A percentile compares a stretch with the other conserved stretches of the same genome.
Evolutionary conservation across 2,329 filamentous ascomycete genomes (phyloP).

Genomic region (Phialemoniopsis sp.): DNA sequence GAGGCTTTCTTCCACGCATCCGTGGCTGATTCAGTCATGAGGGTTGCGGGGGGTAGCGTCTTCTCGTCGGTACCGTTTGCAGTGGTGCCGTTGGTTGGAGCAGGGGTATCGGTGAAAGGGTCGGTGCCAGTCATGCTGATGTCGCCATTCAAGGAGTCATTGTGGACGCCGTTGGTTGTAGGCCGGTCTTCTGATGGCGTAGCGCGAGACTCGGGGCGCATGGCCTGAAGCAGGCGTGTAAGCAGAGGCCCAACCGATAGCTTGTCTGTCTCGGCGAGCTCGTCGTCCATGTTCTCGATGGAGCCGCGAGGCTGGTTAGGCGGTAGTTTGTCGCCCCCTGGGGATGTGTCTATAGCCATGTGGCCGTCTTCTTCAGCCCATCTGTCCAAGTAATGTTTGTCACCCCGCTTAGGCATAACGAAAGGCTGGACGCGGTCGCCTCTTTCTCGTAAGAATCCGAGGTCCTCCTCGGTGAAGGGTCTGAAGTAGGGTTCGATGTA

Average conservation of each 20-base stretch:
- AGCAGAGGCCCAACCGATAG: slow-evolving; percentile 86
- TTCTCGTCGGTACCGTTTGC: slow-evolving; percentile 37
- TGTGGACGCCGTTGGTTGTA: slow-evolving; percentile 43
- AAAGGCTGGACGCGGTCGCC: slow-evolving; percentile 83
- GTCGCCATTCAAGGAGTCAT: slow-evolving; percentile 43
- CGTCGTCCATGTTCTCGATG: slow-evolving; percentile 84
- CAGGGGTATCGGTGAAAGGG: slow-evolving; percentile 14
- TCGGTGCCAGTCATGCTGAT: slow-evolving; percentile 47
- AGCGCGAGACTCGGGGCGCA: slow-evolving; percentile 70
- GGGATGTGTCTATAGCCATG: slow-evolving; percentile 66
- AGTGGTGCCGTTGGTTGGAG: slow-evolving; percentile 26
- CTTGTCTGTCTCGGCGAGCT: slow-evolving; percentile 82
- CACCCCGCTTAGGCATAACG: slow-evolving; percentile 78
- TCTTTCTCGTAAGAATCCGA: slow-evolving; percentile 86
- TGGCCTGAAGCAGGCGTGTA: slow-evolving; percentile 71
- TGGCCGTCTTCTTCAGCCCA: slow-evolving; percentile 93
- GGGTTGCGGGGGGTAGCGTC: slow-evolving; percentile 64
- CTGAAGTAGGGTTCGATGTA: slow-evolving; percentile 92
- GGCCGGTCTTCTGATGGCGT: slow-evolving; percentile 51
- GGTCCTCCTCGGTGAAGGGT: slow-evolving; percentile 85
- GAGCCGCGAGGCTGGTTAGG: slow-evolving; percentile 80
- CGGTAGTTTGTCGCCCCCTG: slow-evolving; percentile 59
- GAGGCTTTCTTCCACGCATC: slow-evolving; percentile 76
- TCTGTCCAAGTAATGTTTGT: slow-evolving; percentile 80
- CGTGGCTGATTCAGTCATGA: slow-evolving; percentile 71